phyloP scores from a whole-genome alignment of 148 eudicot species.

The Chenopodium formosanum region DNA sequence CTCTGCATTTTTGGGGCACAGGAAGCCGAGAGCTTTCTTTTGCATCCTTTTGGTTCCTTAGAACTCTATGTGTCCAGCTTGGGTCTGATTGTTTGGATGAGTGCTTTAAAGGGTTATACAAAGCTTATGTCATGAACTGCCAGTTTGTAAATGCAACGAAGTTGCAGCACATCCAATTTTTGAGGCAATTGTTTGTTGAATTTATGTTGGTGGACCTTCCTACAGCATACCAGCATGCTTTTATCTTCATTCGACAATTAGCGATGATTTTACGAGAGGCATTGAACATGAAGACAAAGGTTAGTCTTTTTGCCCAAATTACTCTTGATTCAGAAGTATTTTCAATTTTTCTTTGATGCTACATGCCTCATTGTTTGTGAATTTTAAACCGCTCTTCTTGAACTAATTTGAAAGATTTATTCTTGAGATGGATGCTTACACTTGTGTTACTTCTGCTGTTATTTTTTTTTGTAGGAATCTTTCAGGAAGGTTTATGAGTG shows the following conservation, averaged over 20 bases:
- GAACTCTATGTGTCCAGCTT: conserved; percentile 77
- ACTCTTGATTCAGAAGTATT: background rate
- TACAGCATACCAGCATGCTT: conserved; percentile 85
- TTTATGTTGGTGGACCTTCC: conserved; percentile 77
- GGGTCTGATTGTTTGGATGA: conserved; percentile 91
- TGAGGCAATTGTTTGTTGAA: conserved; percentile 72
- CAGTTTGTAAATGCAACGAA: conserved; percentile 68
- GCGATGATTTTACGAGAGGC: conserved; percentile 80
- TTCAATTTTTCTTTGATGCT: background rate
- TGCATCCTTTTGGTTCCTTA: conserved; percentile 73
- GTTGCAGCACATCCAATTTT: conserved; percentile 84
- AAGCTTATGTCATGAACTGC: conserved; percentile 84
- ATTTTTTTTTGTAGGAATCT: conserved; percentile 47
- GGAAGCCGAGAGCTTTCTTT: conserved; percentile 82
- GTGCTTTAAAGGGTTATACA: conserved; percentile 91
- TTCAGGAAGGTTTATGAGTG: conserved; percentile 88
- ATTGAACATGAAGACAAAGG: conserved; percentile 65
- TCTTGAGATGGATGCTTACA: conserved; percentile 2
- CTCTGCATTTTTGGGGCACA: conserved; percentile 92
- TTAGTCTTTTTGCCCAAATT: conserved; percentile 19
- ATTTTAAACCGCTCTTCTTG: background rate
- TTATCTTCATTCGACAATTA: conserved; percentile 83
- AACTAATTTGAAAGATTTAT: background rate
- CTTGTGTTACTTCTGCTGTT: background rate
- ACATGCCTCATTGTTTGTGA: conserved; percentile 1